Base-by-base conservation (phyloP, 2,329 filamentous ascomycete species). In the Sphaerulina musiva region DNA sequence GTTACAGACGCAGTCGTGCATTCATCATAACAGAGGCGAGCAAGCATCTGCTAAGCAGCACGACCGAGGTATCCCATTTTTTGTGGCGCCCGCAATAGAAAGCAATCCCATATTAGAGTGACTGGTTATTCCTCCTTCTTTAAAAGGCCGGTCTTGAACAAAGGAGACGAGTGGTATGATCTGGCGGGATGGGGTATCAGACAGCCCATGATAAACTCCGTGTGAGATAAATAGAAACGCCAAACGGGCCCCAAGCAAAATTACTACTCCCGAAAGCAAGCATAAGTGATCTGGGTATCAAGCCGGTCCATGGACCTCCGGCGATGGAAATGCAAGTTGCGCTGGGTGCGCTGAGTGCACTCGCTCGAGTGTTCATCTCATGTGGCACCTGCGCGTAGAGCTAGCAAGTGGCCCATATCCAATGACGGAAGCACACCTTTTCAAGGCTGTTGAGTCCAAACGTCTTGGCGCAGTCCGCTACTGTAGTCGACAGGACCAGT, bases 401-500 rank as follows among this genome's bases (percentile, higher is more conserved):
- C 6, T n/a, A 38, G 34, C 10, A n/a, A 11, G 34, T 38, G 34
- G 6, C 6, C 10, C 10, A 38, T 11, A n/a, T 38, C 12, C 34
- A n/a, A 11, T n/a, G 10, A 38, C 2, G 34, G 12, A 4, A 38
- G 34, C 12, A 11, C 34, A 38, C 34, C 34, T 4, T 38, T n/a
- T n/a, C 12, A 38, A n/a, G 34, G 34, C 51, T 69, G 66, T 55
- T 68, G 69, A 65, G 79, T 73, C 79, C 79, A 81, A 66, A 81
- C 73, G 64, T 81, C 78, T 54, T 71, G 74, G 23, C 48, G 48
- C 20, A 51, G 39, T 61, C 76, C 73, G 59, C 80, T 74, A 43
- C 85, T 82, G 62, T 85, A 86, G 51, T 82, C 78, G 6, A 70
- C 61, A 10, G 68, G 68, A 26, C 91, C 87, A 0, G 85, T 82